Evolutionary conservation across 306 rosid genomes (phyloP), one percentile per base, ranked within the genome.

Genomic region (Dalbergia cultrata): DNA sequence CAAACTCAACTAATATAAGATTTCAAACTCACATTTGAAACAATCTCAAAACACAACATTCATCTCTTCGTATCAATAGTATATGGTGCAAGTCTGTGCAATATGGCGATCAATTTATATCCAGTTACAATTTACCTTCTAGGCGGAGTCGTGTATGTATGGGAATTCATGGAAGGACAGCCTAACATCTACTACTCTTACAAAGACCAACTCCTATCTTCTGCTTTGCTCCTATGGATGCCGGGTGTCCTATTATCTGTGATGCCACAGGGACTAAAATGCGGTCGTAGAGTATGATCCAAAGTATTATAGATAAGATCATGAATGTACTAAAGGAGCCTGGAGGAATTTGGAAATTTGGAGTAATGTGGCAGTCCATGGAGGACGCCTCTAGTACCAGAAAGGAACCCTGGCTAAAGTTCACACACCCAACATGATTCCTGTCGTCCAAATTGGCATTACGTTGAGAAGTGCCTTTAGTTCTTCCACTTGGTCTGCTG

Each of bases 401-500:
- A 22, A 81, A 68, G 34, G 85, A 58, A 59, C 72, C 19, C 18
- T 74, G 76, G 18, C 72, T 67, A 1, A 67, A 0, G 53, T 81
- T 81, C 49, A 81, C 49, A 81, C 72, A 3, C 39, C 21, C 22
- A 81, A 13, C 72, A 81, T 81, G 76, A 81, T 81, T 67, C 76
- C 76, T 67, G 85, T 22, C 58, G 71, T 67, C 85, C 85, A 81
- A 49, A 81, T 67, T 67, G 81, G 85, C 1, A 75, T 31, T 58
- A 81, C 43, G 72, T 58, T 81, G 1, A 81, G 1, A 16, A 81
- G 22, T 81, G 85, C 65, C 66, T 81, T 81, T 4, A 81, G 17
- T 13, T 75, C 81, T 81, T 81, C 85, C 71, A 89, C 88, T 84
- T 89, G 86, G 7, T 86, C 78, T 17, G 86, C 85, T 14, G 89